Base-by-base conservation (phyloP, 306 rosid species). In the Mimosa bimucronata region DNA sequence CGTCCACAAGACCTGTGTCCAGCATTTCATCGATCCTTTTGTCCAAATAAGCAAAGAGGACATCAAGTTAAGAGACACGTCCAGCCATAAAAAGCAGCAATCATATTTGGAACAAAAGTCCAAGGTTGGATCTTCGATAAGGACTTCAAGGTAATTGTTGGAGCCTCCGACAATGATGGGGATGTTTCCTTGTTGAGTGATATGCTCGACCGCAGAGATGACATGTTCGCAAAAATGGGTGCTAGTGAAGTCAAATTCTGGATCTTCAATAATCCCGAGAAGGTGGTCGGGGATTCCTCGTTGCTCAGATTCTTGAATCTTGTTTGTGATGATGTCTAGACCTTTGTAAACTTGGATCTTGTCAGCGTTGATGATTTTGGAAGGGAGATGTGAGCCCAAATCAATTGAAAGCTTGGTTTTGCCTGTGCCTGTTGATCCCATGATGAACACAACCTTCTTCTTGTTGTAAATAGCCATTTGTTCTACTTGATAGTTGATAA, bases 161-260 rank as follows among this genome's bases (percentile, higher is more conserved):
- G 88, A 85, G 23, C 88, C 88, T 10, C 88, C 88, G 0, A 85
- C 88, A n/a, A 82, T 82, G 2, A 85, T 85, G 11, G 86, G 85
- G n/a, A 85, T n/a, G 52, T 12, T 48, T 0, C 81, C 88, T 14
- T 21, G 62, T 55, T n/a, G 7, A 9, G 57, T 50, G 21, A 50
- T 50, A 5, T 5, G 57, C 0, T 50, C 57, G 7, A 50, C 0
- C 1, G 57, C 21, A 1, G 57, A 3, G 9, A 50, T 19, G n/a
- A 50, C 57, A 4, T 16, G 10, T 0, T 52, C 8, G 7, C 58
- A 52, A 1, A 52, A 52, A 18, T 52, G 21, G 58, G 9, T 18
- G 2, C 23, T 4, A 16, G 58, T 52, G 58, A 18, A 52, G 58
- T 52, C 58, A 4, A 52, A 19, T 18, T 52, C 23, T 1, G 58